Conservation (phyloP, 1,284 basidiomycete species). For the Ganoderma sinense region DNA sequence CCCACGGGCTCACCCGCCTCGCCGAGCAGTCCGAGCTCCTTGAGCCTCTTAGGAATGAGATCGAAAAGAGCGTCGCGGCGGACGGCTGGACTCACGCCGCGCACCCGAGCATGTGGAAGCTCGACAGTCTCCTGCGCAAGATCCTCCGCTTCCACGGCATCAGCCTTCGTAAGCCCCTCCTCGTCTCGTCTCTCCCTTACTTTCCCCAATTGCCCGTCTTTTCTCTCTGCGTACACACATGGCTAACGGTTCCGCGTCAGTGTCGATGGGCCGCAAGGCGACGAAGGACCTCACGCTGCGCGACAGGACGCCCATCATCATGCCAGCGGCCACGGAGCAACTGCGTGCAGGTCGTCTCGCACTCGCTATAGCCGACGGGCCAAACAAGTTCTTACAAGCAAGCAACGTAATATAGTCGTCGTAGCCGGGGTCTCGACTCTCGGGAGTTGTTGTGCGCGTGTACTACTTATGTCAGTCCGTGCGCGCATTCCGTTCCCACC, state of each 20-base stretch:
- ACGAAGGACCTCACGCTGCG: slow-evolving; percentile 48
- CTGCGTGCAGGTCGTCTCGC: too few species aligned
- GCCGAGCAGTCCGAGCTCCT: slow-evolving; percentile 50
- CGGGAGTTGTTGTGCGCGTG: too few species aligned
- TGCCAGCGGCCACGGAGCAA: too few species aligned
- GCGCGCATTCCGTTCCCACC: too few species aligned
- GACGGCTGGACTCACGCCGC: slow-evolving; percentile 56
- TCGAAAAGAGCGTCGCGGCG: slow-evolving; percentile 42
- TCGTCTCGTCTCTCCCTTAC: too few species aligned
- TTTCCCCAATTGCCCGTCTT: neutral
- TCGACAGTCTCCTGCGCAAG: slow-evolving; percentile 62
- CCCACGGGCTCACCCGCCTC: slow-evolving; percentile 48
- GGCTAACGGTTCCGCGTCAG: neutral
- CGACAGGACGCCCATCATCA: slow-evolving; percentile 52
- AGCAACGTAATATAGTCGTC: too few species aligned
- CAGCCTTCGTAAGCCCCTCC: slow-evolving; percentile 27
- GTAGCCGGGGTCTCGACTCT: too few species aligned
- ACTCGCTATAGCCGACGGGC: too few species aligned
- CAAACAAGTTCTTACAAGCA: too few species aligned
- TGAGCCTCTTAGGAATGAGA: slow-evolving; percentile 53
- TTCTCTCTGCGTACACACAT: too few species aligned
- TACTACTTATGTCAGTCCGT: too few species aligned
- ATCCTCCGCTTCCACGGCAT: slow-evolving; percentile 47
- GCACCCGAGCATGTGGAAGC: slow-evolving; percentile 51
- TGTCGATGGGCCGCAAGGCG: slow-evolving; percentile 45